These are phyloP conservation scores for Cutaneotrichosporon sp. DNA, from an alignment of 1,284 basidiomycete species.

Conservation along the genomic window DNA sequence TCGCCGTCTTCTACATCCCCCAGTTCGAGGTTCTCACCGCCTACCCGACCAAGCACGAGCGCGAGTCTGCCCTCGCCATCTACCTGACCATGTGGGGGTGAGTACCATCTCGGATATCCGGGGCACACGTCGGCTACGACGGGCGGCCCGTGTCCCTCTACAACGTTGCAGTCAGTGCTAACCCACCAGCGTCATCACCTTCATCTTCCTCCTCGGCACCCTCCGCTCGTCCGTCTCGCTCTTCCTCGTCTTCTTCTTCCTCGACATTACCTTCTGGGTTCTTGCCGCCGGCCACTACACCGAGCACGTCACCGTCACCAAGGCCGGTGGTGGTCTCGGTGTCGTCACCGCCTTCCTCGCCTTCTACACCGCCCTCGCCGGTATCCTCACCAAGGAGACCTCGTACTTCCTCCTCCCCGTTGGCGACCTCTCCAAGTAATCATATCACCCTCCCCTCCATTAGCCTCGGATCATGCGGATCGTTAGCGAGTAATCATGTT, in stretches of 20 bases:
- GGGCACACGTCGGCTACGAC: no score
- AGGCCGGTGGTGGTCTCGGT: slow-evolving; percentile 75
- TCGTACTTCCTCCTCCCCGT: slow-evolving; percentile 57
- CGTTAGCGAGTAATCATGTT: neutral
- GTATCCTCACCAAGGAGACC: slow-evolving; percentile 56
- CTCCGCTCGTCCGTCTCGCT: slow-evolving; percentile 24
- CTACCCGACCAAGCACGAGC: slow-evolving; percentile 53
- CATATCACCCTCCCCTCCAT: neutral
- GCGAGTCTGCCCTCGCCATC: slow-evolving; percentile 56
- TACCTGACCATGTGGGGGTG: slow-evolving; percentile 53
- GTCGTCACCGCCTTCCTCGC: slow-evolving; percentile 48
- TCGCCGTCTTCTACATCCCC: slow-evolving; percentile 47
- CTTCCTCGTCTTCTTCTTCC: slow-evolving; percentile 65
- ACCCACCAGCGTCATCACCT: slow-evolving; percentile 57
- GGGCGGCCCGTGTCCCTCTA: no score
- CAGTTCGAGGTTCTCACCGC: slow-evolving; percentile 57
- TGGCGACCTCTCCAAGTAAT: slow-evolving; percentile 44
- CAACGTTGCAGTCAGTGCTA: no score
- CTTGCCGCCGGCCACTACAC: slow-evolving; percentile 51
- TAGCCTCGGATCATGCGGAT: slow-evolving; percentile 2
- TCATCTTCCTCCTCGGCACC: slow-evolving; percentile 63
- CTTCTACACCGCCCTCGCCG: slow-evolving; percentile 57
- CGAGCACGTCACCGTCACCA: slow-evolving; percentile 45
- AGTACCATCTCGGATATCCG: slow-evolving; percentile 10
- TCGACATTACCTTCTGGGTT: slow-evolving; percentile 61